phyloP scores from a whole-genome alignment of 441 rosid genomes.

The Macaranga tanarius region DNA sequence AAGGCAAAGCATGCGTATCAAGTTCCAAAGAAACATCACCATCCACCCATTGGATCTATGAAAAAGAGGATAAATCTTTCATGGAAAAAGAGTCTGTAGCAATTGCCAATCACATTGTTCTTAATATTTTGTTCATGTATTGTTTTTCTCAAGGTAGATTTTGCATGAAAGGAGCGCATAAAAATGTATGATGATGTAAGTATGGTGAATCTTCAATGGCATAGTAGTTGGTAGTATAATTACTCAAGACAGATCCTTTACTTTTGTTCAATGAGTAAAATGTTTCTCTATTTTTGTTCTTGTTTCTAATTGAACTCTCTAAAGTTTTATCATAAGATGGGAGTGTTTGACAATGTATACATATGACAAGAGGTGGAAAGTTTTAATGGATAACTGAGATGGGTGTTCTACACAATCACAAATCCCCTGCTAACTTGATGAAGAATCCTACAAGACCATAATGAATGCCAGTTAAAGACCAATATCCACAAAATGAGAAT shows the following conservation, averaged over 20 bases:
- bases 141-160: constrained; percentile 1
- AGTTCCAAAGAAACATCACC: not conserved
- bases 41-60: not conserved
- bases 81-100: not conserved
- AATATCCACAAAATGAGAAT: not conserved
- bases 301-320: not conserved
- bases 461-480: not conserved
- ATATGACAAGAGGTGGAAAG: not conserved
- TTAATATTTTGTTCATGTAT: not conserved
- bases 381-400: not conserved
- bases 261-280: not conserved
- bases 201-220: not conserved
- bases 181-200: not conserved
- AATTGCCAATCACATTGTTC: constrained; percentile 2
- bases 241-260: not conserved
- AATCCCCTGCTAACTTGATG: not conserved
- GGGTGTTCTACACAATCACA: not conserved
- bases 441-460: not conserved
- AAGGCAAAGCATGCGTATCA: not conserved
- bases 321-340: not conserved
- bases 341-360: not conserved
- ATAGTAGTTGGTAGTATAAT: not conserved
- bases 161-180: not conserved
- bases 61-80: not conserved
- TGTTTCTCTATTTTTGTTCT: not conserved